Percentiles rank a stretch among this genome's conserved stretches.
phyloP scores from a whole-genome alignment of 2,329 filamentous ascomycete genomes.

The Gnomoniopsis sp. region DNA sequence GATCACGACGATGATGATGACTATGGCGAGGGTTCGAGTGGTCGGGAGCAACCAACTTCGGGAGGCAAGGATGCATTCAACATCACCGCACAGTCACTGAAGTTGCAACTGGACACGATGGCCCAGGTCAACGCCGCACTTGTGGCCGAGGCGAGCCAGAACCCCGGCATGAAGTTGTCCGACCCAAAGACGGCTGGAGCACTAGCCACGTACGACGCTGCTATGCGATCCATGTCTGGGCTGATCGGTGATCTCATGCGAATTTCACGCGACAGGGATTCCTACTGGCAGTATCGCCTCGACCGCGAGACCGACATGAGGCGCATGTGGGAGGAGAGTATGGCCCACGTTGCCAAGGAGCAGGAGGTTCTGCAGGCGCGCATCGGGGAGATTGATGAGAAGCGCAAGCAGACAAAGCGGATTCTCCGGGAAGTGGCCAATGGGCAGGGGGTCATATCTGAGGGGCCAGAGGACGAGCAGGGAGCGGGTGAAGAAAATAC shows the following conservation, averaged over 20 bases:
- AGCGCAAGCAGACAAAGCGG: constrained; percentile 83
- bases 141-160: constrained; percentile 65
- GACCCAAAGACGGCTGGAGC: constrained; percentile 76
- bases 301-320: constrained; percentile 89
- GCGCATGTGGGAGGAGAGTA: constrained; percentile 98
- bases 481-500: constrained; percentile 27
- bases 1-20: constrained; percentile 67
- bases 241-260: constrained; percentile 83
- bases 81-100: constrained; percentile 94
- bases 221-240: constrained; percentile 81
- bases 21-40: constrained; percentile 76
- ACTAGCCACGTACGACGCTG: constrained; percentile 80
- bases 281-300: constrained; percentile 94
- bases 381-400: constrained; percentile 86
- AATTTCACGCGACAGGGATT: constrained; percentile 90
- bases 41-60: constrained; percentile 62
- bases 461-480: constrained; percentile 31
- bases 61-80: constrained; percentile 91
- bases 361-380: constrained; percentile 87
- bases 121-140: constrained; percentile 82
- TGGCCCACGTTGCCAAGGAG: constrained; percentile 93
- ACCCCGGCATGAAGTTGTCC: constrained; percentile 69
- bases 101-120: constrained; percentile 86
- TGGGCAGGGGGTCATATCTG: constrained; percentile 34
- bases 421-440: constrained; percentile 84